Evolutionary conservation across 129 eudicot species (phyloP).

Genomic region (Flaveria brownii): DNA sequence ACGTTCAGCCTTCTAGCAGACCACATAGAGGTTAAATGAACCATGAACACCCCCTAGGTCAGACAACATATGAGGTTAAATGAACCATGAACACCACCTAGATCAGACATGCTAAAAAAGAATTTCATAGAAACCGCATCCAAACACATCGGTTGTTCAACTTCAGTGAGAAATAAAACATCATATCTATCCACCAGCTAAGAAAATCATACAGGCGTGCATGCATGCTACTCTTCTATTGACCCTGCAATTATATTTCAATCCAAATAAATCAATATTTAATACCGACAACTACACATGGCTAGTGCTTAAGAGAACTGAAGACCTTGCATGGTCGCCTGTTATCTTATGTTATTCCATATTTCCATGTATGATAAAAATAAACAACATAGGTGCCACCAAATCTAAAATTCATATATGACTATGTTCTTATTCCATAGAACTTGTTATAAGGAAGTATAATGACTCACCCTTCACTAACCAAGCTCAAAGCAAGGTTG

Average conservation of each 20-base stretch:
- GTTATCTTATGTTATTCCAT: constrained; percentile 22
- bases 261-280: constrained; percentile 88
- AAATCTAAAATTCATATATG: background rate
- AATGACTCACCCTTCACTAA: constrained; percentile 85
- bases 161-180: constrained; percentile 89
- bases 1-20: constrained; percentile 5
- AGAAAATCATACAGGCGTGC: constrained; percentile 92
- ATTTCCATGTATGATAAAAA: constrained; percentile 17
- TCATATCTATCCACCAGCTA: constrained; percentile 99
- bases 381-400: constrained; percentile 13
- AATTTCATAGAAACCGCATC: constrained; percentile 60
- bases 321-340: constrained; percentile 21
- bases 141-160: constrained; percentile 76
- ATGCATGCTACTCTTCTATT: constrained; percentile 74
- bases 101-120: constrained; percentile 49
- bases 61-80: constrained; percentile 23
- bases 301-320: constrained; percentile 29
- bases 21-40: background rate
- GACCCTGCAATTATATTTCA: constrained; percentile 97
- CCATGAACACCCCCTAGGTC: constrained; percentile 34
- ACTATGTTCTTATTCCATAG: background rate
- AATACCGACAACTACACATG: constrained; percentile 34
- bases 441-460: constrained; percentile 4
- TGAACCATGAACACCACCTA: constrained; percentile 25
- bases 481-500: constrained; percentile 73